Percentiles rank a stretch among this genome's conserved stretches.
These are phyloP conservation scores for Pythium grandisporangium DNA, from an alignment of 352 stramenopile genomes.

Conservation along the genomic window DNA sequence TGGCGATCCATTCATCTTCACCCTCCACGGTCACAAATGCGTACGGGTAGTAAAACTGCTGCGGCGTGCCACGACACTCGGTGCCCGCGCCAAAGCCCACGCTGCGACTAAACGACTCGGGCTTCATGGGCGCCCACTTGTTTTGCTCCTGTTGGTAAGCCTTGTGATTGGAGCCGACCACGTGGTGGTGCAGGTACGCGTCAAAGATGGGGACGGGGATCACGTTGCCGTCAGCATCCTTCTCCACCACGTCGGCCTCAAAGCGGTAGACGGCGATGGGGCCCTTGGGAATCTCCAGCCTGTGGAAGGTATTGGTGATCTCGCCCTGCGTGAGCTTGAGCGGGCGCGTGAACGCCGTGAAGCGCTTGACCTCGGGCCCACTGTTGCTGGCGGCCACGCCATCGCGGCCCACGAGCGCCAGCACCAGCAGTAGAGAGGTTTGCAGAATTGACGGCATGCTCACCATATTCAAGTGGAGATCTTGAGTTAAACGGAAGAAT, in stretches of 20 bases:
- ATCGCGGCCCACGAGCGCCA: no score
- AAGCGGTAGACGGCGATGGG: slow-evolving; percentile 81
- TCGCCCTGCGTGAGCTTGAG: slow-evolving; percentile 55
- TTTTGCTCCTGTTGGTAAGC: slow-evolving; percentile 37
- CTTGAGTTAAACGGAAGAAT: no score
- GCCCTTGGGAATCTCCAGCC: slow-evolving; percentile 57
- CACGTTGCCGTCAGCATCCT: slow-evolving; percentile 36
- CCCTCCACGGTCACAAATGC: slow-evolving; percentile 70
- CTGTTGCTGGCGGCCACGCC: background rate
- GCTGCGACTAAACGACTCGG: slow-evolving; percentile 55
- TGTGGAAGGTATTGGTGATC: slow-evolving; percentile 72
- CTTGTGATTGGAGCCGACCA: slow-evolving; percentile 64
- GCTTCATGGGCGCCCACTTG: slow-evolving; percentile 67
- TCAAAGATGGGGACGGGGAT: slow-evolving; percentile 56
- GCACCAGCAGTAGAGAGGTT: no score
- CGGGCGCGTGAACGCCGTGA: slow-evolving; percentile 56
- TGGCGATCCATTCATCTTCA: slow-evolving; percentile 74
- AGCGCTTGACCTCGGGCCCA: slow-evolving; percentile 33
- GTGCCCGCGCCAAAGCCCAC: slow-evolving; percentile 74
- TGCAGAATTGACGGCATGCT: no score
- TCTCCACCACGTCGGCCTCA: slow-evolving; percentile 64
- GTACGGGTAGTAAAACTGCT: slow-evolving; percentile 74
- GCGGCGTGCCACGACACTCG: slow-evolving; percentile 65
- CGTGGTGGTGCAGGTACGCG: slow-evolving; percentile 79
- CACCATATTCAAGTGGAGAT: no score